A percentile compares a stretch with the other conserved stretches of the same genome.
Conservation (phyloP, 257 asterid genomes). For the Lavandula angustifolia region DNA sequence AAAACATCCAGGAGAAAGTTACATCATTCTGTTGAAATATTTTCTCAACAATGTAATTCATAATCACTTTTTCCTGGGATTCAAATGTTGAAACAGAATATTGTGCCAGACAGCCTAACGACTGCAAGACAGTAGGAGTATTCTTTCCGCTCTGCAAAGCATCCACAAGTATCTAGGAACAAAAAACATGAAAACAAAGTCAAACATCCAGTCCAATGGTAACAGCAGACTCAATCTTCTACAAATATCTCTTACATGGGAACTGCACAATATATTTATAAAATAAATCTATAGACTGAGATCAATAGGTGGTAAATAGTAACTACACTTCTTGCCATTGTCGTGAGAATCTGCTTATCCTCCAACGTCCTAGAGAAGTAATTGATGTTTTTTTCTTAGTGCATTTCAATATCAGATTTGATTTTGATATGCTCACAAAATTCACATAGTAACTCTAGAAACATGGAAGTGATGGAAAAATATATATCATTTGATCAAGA, state of each 20-base stretch:
- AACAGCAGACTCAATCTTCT: constrained; percentile 21
- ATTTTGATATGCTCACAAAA: constrained; percentile 23
- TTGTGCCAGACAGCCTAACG: constrained; percentile 85
- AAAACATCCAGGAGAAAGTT: constrained; percentile 36
- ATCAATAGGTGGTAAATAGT: constrained; percentile 17
- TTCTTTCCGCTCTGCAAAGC: constrained; percentile 55
- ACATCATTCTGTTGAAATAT: constrained; percentile 65
- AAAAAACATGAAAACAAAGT: constrained; percentile 28
- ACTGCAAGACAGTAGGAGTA: constrained; percentile 74
- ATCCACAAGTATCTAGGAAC: constrained; percentile 59
- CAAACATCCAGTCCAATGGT: constrained; percentile 24
- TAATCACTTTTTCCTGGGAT: constrained; percentile 58
- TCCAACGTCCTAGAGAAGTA: constrained; percentile 8
- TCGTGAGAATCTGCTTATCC: constrained; percentile 21
- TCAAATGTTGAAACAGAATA: constrained; percentile 59
- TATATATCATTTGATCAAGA: constrained; percentile 24
- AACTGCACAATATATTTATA: constrained; percentile 22
- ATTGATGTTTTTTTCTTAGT: constrained; percentile 13
- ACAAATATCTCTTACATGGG: constrained; percentile 16
- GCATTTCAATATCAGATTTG: constrained; percentile 18
- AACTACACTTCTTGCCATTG: constrained; percentile 18
- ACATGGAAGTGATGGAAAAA: constrained; percentile 26
- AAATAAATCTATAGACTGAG: constrained; percentile 19
- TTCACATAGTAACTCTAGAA: constrained; percentile 26
- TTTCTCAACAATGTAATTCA: constrained; percentile 55